These are phyloP conservation scores for Petrea volubilis DNA, from an alignment of 257 asterid genomes.

Conservation along the genomic window DNA sequence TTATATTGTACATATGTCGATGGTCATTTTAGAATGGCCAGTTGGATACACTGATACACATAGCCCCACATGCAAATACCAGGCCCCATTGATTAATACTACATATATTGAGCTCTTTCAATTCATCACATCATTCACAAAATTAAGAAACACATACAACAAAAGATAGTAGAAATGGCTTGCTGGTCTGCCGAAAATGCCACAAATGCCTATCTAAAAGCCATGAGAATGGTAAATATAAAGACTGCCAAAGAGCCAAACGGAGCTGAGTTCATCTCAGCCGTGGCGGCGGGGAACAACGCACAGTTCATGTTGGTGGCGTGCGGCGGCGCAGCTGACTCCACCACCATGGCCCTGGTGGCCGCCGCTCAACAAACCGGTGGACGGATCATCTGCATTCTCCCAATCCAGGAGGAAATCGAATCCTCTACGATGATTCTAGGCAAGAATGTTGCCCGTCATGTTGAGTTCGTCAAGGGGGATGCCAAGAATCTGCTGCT, in stretches of 20 bases:
- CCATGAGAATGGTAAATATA: conserved; percentile 70
- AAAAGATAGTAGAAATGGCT: conserved; percentile 42
- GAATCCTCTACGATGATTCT: conserved; percentile 31
- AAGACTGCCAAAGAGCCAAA: conserved; percentile 62
- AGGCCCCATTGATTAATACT: conserved; percentile 28
- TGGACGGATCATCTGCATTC: conserved; percentile 68
- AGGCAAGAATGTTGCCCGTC: conserved; percentile 28
- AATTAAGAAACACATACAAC: conserved; percentile 12
- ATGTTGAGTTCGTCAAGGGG: conserved; percentile 51
- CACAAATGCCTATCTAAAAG: conserved; percentile 76
- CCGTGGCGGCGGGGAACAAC: conserved; percentile 84
- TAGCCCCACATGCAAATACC: conserved; percentile 42
- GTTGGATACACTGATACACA: conserved; percentile 41
- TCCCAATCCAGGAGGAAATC: conserved; percentile 42
- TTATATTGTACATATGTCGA: conserved; percentile 14
- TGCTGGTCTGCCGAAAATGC: conserved; percentile 95
- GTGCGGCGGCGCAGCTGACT: conserved; percentile 56
- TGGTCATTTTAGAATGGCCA: conserved; percentile 42
- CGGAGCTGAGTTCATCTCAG: conserved; percentile 83
- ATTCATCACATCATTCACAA: conserved; percentile 5
- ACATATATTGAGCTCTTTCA: conserved; percentile 30
- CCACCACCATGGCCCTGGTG: conserved; percentile 64
- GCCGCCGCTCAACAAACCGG: conserved; percentile 92
- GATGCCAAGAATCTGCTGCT: conserved; percentile 45
- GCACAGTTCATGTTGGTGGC: conserved; percentile 60